Evolutionary conservation across 2,329 filamentous ascomycete species (phyloP).

Genomic region (Mollisiaceae sp.): DNA sequence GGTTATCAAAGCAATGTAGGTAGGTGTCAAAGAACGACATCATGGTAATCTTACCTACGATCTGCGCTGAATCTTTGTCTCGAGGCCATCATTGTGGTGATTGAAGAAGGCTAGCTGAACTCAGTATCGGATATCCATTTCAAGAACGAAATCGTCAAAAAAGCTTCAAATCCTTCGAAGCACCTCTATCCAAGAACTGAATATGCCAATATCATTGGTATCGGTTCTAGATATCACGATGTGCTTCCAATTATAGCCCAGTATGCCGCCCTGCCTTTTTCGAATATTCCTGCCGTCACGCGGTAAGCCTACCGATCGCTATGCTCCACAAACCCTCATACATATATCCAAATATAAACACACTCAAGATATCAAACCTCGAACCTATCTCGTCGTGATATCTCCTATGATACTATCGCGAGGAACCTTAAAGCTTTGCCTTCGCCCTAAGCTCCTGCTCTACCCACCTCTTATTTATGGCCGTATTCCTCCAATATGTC

Average conservation of each 20-base stretch:
- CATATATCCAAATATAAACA: neutral
- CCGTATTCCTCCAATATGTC: conserved; percentile 74
- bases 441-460: conserved; percentile 61
- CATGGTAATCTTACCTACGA: no score
- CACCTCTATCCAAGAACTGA: neutral
- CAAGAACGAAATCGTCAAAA: neutral
- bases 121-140: neutral
- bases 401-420: neutral
- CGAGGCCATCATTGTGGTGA: neutral
- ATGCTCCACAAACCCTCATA: neutral
- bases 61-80: neutral
- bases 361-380: neutral
- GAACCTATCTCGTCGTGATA: neutral
- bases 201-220: neutral
- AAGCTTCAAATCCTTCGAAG: neutral
- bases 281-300: neutral
- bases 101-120: neutral
- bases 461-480: conserved; percentile 74
- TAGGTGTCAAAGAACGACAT: no score
- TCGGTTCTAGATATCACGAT: neutral
- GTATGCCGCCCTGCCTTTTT: neutral
- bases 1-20: no score
- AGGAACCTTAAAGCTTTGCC: conserved; percentile 56
- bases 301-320: conserved; percentile 1
- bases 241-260: neutral